These are phyloP conservation scores for Chenopodium berlandieri DNA, from an alignment of 148 eudicot species.

Conservation along the genomic window DNA sequence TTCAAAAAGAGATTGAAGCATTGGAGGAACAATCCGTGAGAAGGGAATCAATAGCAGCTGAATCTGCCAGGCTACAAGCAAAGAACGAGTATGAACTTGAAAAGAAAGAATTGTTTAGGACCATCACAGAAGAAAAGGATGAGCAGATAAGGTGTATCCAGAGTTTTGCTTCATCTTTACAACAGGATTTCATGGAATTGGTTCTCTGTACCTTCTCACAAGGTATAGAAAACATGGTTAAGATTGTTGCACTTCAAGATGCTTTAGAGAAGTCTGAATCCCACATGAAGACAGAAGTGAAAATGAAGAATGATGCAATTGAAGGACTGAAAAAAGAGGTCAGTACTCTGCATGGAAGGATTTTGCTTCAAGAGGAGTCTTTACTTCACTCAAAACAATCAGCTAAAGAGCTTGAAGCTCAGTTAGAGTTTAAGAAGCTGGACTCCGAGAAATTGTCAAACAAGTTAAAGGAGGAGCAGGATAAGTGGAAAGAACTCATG, in stretches of 20 bases:
- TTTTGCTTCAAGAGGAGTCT: constrained; percentile 32
- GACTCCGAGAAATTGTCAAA: constrained; percentile 36
- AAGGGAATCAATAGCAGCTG: constrained; percentile 30
- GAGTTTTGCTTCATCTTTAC: constrained; percentile 28
- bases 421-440: constrained; percentile 34
- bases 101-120: constrained; percentile 33
- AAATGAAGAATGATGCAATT: constrained; percentile 34
- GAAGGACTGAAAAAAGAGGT: constrained; percentile 26
- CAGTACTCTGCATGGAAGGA: constrained; percentile 26
- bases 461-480: constrained; percentile 27
- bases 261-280: constrained; percentile 39
- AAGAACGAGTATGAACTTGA: constrained; percentile 35
- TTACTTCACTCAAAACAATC: constrained; percentile 30
- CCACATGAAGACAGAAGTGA: constrained; percentile 34
- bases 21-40: constrained; percentile 35
- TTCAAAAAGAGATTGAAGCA: constrained; percentile 38
- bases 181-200: constrained; percentile 28
- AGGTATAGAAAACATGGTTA: constrained; percentile 35
- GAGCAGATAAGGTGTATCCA: constrained; percentile 38
- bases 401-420: constrained; percentile 36
- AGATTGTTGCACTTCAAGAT: constrained; percentile 39
- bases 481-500: constrained; percentile 26
- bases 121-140: constrained; percentile 37
- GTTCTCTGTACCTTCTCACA: constrained; percentile 28
- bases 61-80: constrained; percentile 33